phyloP scores from a whole-genome alignment of 768 basidiomycete genomes.

The Rhizopogon vulgaris region DNA sequence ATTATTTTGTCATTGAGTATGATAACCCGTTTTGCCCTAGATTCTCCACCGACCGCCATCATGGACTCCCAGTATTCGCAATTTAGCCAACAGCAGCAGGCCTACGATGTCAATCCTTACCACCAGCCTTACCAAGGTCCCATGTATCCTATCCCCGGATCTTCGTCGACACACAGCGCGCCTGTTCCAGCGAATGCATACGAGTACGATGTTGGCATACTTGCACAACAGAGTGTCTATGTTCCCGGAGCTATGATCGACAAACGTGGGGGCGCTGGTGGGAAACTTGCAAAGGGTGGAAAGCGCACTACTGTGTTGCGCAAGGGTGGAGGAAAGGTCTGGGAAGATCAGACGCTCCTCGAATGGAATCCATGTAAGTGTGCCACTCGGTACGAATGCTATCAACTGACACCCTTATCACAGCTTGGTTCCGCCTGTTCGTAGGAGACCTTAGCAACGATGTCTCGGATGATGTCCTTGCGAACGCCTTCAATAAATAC shows the following conservation, averaged over 20 bases:
- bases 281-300: slow-evolving; percentile 82
- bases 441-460: slow-evolving; percentile 98
- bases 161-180: slow-evolving; percentile 62
- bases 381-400: background rate
- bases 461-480: slow-evolving; percentile 90
- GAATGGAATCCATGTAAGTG: slow-evolving; percentile 95
- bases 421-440: slow-evolving; percentile 96
- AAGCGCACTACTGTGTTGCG: slow-evolving; percentile 91
- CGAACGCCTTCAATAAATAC: slow-evolving; percentile 92
- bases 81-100: slow-evolving; percentile 47
- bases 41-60: slow-evolving; percentile 4
- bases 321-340: slow-evolving; percentile 93
- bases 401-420: slow-evolving; percentile 5
- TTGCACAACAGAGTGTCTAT: slow-evolving; percentile 89
- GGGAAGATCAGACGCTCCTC: slow-evolving; percentile 96
- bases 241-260: slow-evolving; percentile 89
- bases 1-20: slow-evolving; percentile 6
- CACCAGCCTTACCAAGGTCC: slow-evolving; percentile 77
- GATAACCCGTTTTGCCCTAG: too few relatives aligned
- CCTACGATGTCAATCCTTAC: slow-evolving; percentile 69
- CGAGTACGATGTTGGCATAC: slow-evolving; percentile 87
- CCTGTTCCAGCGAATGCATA: slow-evolving; percentile 87
- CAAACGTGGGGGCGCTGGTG: slow-evolving; percentile 79
- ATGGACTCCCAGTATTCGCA: slow-evolving; percentile 37
- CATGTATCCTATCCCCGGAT: slow-evolving; percentile 58